Base-by-base conservation (phyloP, 139 green algal genomes). In the Asterochloris erici region DNA sequence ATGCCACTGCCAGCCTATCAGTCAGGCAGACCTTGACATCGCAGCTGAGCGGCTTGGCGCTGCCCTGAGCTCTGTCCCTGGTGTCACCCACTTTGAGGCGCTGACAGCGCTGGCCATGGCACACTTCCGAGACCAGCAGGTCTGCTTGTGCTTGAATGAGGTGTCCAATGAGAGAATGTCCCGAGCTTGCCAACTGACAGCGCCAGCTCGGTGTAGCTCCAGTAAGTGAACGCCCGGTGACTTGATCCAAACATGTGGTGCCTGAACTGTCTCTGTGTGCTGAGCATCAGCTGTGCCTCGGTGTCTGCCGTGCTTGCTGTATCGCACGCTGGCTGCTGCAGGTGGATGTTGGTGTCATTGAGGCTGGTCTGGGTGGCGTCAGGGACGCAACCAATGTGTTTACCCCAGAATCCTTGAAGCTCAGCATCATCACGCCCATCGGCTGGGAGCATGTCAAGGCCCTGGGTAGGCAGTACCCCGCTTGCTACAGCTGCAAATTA, bases 311-410 rank as follows among this genome's bases (percentile, higher is more conserved):
- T 24, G 21, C 19, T 71, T 9, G 66, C 66, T 9, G 66, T 12
- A 21, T 71, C 10, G 10, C 19, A 10, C 66, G 19, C 66, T 79
- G 19, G 38, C 14, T 61, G 13, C 6, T 28, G 54, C 83, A 87
- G 83, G 90, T 95, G 38, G 91, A 96, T 83, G 26, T 94, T 10
- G 94, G 90, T 1, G 92, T 98, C 13, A 81, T 98, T 14, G 95
- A 98, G 86, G 92, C 93, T 29, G 95, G 95, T 0, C 84, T 98
- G 26, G 95, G 95, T 6, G 95, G 94, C 11, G 85, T 82, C 0
- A 88, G 86, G 11, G 95, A 98, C 82, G 95, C 95, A 11, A 98
- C 94, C 29, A 98, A 98, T 79, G 92, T 97, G 27, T 91, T 96
- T 60, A n/a, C 47, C 0, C 11, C 70, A 10, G 74, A 83, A 9